Evolutionary conservation across 176 grass and related monocot species (phyloP).

Genomic region (Oryza rufipogon): DNA sequence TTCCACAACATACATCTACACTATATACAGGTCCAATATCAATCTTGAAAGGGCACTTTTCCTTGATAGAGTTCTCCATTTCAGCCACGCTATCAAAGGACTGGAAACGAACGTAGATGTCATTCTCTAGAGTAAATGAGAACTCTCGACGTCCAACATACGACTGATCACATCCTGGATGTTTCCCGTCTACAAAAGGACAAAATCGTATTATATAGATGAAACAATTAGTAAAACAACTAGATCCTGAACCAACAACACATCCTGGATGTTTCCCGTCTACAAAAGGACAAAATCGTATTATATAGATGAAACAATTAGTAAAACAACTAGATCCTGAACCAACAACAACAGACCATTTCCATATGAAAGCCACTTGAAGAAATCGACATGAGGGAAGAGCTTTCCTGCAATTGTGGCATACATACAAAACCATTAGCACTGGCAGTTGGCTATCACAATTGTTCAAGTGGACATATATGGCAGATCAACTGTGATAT

Average conservation of each 20-base stretch:
- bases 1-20: constrained; percentile 64
- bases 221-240: neutral
- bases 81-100: constrained; percentile 76
- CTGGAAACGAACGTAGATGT: constrained; percentile 87
- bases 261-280: constrained; percentile 93
- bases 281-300: constrained; percentile 28
- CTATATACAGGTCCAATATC: constrained; percentile 94
- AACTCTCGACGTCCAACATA: constrained; percentile 85
- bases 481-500: neutral
- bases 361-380: constrained; percentile 93
- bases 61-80: constrained; percentile 79
- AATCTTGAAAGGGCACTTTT: constrained; percentile 91
- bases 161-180: constrained; percentile 82
- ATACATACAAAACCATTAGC: neutral
- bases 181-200: constrained; percentile 73
- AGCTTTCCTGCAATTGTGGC: constrained; percentile 66
- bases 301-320: neutral
- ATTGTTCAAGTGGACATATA: neutral
- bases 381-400: constrained; percentile 78
- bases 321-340: neutral
- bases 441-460: neutral
- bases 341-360: constrained; percentile 57
- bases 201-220: neutral
- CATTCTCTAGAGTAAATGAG: constrained; percentile 90
- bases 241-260: neutral